These are phyloP conservation scores for Neolentinus lepideus DNA, from an alignment of 1,284 basidiomycete genomes.

Conservation along the genomic window DNA sequence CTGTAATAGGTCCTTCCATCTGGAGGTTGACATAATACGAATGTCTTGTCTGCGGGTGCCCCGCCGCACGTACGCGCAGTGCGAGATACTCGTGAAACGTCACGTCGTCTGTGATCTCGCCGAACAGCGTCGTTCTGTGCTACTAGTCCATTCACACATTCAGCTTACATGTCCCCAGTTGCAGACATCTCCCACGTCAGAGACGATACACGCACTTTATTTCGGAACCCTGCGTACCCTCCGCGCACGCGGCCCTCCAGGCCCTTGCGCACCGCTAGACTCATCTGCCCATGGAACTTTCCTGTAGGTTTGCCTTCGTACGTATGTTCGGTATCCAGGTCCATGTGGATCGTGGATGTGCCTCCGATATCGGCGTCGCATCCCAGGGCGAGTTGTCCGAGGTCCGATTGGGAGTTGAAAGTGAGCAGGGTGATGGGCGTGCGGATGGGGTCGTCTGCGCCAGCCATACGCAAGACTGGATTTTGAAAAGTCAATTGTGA, in stretches of 20 bases:
- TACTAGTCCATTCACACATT: constrained; percentile 18
- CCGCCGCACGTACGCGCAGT: constrained; percentile 65
- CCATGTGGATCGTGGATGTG: constrained; percentile 65
- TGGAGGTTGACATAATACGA: constrained; percentile 89
- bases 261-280: constrained; percentile 52
- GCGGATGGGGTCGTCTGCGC: constrained; percentile 51
- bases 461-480: constrained; percentile 67
- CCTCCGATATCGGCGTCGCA: constrained; percentile 86
- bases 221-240: constrained; percentile 84
- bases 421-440: constrained; percentile 54
- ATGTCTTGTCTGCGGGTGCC: constrained; percentile 61
- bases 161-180: no score
- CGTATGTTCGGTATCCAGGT: constrained; percentile 42
- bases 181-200: not conserved
- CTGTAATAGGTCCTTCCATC: constrained; percentile 70
- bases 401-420: constrained; percentile 51
- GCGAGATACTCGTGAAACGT: constrained; percentile 74
- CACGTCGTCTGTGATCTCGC: constrained; percentile 76
- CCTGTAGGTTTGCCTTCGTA: constrained; percentile 38
- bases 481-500: not conserved
- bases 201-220: constrained; percentile 58
- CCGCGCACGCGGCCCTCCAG: constrained; percentile 56
- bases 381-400: constrained; percentile 63
- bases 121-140: constrained; percentile 71
- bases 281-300: constrained; percentile 73